Evolutionary conservation across 23 red algal genomes (phyloP).

Genomic region (Pyropia yezoensis): DNA sequence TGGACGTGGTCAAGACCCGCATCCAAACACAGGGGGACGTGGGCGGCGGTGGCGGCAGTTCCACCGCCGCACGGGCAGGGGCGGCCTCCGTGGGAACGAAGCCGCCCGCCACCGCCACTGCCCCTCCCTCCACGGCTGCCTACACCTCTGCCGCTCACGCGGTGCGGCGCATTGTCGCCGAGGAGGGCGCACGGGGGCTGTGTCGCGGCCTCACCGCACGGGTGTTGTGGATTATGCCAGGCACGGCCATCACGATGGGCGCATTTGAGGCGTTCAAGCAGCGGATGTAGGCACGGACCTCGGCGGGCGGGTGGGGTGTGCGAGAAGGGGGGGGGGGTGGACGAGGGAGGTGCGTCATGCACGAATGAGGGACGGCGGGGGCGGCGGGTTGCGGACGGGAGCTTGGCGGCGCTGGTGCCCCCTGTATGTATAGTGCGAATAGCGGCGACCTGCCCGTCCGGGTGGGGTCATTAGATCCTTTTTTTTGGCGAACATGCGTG

Average conservation of each 20-base stretch:
- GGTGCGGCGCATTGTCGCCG: constrained; percentile 25
- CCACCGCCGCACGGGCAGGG: too few species aligned
- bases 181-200: constrained; percentile 62
- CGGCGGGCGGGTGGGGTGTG: too few species aligned
- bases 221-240: constrained; percentile 88
- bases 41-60: neutral
- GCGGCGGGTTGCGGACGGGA: too few species aligned
- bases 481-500: too few species aligned
- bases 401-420: too few species aligned
- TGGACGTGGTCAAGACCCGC: constrained; percentile 94
- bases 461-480: too few species aligned
- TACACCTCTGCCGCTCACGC: constrained; percentile 37
- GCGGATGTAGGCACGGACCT: constrained; percentile 2
- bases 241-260: constrained; percentile 94
- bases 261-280: constrained; percentile 79
- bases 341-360: too few species aligned
- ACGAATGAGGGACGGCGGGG: too few species aligned
- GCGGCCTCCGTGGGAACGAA: neutral
- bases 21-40: constrained; percentile 86
- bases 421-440: too few species aligned
- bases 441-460: too few species aligned
- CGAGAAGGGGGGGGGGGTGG: too few species aligned
- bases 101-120: neutral
- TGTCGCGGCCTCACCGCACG: constrained; percentile 72
- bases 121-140: neutral